phyloP scores from a whole-genome alignment of 768 basidiomycete genomes.

The Kockovaella imperatae region DNA sequence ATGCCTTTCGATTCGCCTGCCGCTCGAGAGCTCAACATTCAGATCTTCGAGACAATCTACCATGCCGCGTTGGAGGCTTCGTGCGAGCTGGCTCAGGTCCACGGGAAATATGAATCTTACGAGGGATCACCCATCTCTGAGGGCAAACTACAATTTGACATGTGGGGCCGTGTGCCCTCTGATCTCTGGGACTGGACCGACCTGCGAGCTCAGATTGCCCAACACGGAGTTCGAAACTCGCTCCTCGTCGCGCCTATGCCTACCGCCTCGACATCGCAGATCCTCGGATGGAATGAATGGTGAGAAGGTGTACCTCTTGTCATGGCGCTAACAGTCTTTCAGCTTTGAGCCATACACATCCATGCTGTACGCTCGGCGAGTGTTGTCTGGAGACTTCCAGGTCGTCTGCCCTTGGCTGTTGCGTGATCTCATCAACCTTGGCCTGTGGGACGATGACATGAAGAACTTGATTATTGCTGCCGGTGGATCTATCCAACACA shows the following conservation, averaged over 20 bases:
- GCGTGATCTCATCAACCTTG: conserved; percentile 90
- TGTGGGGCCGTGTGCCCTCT: conserved; percentile 86
- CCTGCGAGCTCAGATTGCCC: conserved; percentile 76
- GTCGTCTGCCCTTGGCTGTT: conserved; percentile 98
- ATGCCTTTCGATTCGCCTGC: conserved; percentile 88
- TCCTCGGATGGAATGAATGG: conserved; percentile 95
- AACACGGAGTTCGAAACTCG: conserved; percentile 79
- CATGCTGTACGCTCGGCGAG: conserved; percentile 97
- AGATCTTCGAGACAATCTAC: conserved; percentile 99
- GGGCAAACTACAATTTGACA: conserved; percentile 85
- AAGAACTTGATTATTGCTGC: conserved; percentile 99
- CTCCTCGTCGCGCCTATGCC: conserved; percentile 95
- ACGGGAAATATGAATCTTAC: conserved; percentile 82
- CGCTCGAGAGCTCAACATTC: conserved; percentile 78
- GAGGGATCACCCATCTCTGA: conserved; percentile 80
- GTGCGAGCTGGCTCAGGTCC: conserved; percentile 68
- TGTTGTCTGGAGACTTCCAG: conserved; percentile 99
- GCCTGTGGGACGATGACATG: conserved; percentile 97
- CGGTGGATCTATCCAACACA: conserved; percentile 68
- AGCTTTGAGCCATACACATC: conserved; percentile 95
- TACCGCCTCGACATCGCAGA: conserved; percentile 96
- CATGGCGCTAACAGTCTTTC: not conserved
- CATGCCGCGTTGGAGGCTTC: conserved; percentile 88
- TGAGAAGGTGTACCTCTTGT: conserved; percentile 3
- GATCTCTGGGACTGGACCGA: conserved; percentile 88